Conservation (phyloP, 495 filamentous ascomycete genomes). For the Penicillium robsamsonii region DNA sequence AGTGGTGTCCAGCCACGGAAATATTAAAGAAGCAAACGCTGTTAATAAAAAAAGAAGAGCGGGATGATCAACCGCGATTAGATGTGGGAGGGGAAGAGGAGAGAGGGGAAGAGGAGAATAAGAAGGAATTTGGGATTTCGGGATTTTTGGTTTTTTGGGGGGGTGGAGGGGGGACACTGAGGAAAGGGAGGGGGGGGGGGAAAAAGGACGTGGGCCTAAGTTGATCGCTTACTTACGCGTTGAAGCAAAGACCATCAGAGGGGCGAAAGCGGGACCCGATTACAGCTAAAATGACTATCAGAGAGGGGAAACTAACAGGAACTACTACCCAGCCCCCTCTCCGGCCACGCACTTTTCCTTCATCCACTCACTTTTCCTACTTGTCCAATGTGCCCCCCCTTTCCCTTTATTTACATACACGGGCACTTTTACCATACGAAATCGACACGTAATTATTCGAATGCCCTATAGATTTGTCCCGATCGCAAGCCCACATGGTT, state of each 20-base stretch:
- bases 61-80: slow-evolving; percentile 31
- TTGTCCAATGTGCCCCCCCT: slow-evolving; percentile 11
- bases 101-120: slow-evolving; percentile 35
- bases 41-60: slow-evolving; percentile 31
- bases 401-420: slow-evolving; percentile 8
- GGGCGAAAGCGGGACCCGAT: slow-evolving; percentile 23
- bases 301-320: not conserved
- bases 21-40: slow-evolving; percentile 38
- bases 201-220: slow-evolving; percentile 32
- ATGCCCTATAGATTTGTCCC: slow-evolving; percentile 17
- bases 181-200: slow-evolving; percentile 40
- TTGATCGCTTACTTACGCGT: slow-evolving; percentile 28
- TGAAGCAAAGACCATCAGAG: slow-evolving; percentile 13
- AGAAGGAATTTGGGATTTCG: slow-evolving; percentile 30
- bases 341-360: slow-evolving; percentile 32
- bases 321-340: slow-evolving; percentile 8
- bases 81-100: slow-evolving; percentile 35
- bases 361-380: slow-evolving; percentile 13
- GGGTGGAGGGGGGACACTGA: slow-evolving; percentile 24
- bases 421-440: slow-evolving; percentile 13
- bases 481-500: slow-evolving; percentile 23
- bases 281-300: not conserved
- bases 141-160: slow-evolving; percentile 18
- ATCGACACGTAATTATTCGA: slow-evolving; percentile 28
- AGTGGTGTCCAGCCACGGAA: slow-evolving; percentile 50